Evolutionary conservation across 2,329 filamentous ascomycete genomes (phyloP).

Genomic region (Trichoderma pleuroti): DNA sequence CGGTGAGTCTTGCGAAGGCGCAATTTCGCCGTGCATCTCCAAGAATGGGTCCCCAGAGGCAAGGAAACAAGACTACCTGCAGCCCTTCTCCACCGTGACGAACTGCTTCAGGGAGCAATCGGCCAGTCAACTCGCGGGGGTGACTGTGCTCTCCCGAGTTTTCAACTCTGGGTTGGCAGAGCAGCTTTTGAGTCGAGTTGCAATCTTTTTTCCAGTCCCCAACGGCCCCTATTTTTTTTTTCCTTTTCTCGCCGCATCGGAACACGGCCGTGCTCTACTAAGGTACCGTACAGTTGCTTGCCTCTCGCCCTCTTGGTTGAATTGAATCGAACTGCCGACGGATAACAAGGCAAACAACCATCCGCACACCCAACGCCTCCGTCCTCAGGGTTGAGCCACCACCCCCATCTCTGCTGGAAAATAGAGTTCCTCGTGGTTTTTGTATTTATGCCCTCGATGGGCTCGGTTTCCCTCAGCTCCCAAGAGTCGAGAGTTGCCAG

Average conservation of each 20-base stretch:
- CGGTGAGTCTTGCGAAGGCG: not conserved
- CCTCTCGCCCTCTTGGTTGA: not conserved
- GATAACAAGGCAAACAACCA: not conserved
- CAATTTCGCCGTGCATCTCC: constrained; percentile 2
- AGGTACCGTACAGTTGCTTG: not conserved
- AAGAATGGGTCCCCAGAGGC: not conserved
- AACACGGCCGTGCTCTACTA: not conserved
- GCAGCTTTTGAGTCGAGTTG: not conserved
- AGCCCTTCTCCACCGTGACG: not conserved
- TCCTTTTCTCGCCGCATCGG: not conserved
- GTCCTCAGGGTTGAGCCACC: not conserved
- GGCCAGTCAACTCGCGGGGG: not conserved
- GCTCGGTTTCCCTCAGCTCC: not conserved
- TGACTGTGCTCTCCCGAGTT: not conserved
- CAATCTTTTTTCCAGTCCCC: not conserved
- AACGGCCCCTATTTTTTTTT: not conserved
- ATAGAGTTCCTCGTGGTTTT: not conserved
- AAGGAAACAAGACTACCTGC: not conserved
- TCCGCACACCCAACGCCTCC: not conserved
- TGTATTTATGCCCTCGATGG: not conserved
- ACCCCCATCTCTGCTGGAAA: not conserved
- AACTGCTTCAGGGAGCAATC: not conserved
- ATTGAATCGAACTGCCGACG: not conserved
- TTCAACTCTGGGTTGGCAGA: not conserved
- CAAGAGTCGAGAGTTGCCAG: not conserved